Evolutionary conservation across 2,329 filamentous ascomycete species (phyloP), one percentile per base, ranked within the genome.

Genomic region (Daldinia sp.): DNA sequence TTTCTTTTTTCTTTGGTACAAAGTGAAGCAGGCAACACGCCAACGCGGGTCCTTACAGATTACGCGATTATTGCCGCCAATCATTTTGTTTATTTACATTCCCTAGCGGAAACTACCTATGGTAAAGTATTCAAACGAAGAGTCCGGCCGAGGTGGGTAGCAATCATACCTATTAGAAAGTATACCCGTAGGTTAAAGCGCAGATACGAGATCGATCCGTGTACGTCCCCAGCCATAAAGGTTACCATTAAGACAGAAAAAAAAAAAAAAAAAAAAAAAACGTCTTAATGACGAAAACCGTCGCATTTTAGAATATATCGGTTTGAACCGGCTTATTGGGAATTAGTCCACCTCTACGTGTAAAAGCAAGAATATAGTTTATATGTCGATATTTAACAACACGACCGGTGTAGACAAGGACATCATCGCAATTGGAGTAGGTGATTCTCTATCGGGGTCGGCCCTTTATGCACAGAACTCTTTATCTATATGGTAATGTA

Each of bases 121-220:
- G 23, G 15, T n/a, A n/a, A n/a, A n/a, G n/a, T 13, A 54, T 37
- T 23, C 4, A 10, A 63, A 33, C 33, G 18, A 28, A 37, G 4
- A 33, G 18, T 58, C 13, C 35, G 46, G 35, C 23, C 26, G 30
- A 48, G 44, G 44, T 44, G 20, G 51, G 28, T 37, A 26, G 39
- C 23, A 54, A 13, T 55, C 26, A 44, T 48, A 10, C 30, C 39
- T n/a, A 6, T 57, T 9, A n/a, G 48, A 63, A 2, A 39, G 12
- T 46, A 26, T 13, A 23, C 6, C 41, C 18, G 26, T 18, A 37
- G 53, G 23, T 37, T 44, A 28, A 37, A 15, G 33, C n/a, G 26
- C 26, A 41, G 37, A 60, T 58, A 60, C 55, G 55, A 48, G 48
- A 44, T 54, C 18, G 46, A 42, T 54, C 58, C 44, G 46, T 26